Percentiles rank a stretch among this genome's conserved stretches.
Conservation (phyloP, 2,329 filamentous ascomycete species). For the Fusarium lateritium region DNA sequence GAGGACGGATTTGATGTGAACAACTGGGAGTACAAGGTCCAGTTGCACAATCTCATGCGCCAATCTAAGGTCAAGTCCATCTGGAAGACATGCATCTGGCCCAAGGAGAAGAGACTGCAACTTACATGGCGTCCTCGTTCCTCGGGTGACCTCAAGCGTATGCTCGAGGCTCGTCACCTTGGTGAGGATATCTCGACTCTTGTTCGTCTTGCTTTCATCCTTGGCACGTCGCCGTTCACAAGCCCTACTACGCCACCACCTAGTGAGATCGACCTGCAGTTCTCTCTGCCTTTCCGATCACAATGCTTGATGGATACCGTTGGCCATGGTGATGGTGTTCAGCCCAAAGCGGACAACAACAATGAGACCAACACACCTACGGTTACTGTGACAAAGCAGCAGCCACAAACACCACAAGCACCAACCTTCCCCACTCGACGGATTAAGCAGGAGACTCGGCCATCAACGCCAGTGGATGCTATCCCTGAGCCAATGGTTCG, state of each 20-base stretch:
- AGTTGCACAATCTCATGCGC: conserved; percentile 62
- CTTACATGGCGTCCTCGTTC: conserved; percentile 60
- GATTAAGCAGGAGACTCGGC: conserved; percentile 55
- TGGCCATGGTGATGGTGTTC: conserved; percentile 46
- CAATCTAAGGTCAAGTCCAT: conserved; percentile 60
- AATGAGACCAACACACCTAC: conserved; percentile 47
- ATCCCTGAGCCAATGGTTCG: conserved; percentile 52
- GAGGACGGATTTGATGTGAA: conserved; percentile 60
- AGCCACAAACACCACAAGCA: conserved; percentile 52
- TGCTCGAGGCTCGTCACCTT: conserved; percentile 62
- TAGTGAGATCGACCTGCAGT: conserved; percentile 57
- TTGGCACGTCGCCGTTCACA: conserved; percentile 59
- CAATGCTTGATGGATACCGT: conserved; percentile 56
- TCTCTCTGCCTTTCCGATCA: conserved; percentile 56
- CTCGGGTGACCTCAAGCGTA: conserved; percentile 61
- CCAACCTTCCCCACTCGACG: conserved; percentile 52
- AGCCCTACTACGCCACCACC: conserved; percentile 55
- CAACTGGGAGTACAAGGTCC: conserved; percentile 61
- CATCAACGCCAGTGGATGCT: conserved; percentile 54
- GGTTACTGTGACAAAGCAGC: conserved; percentile 48
- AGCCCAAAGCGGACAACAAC: conserved; percentile 48
- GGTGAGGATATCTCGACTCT: conserved; percentile 58
- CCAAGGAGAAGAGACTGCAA: conserved; percentile 59
- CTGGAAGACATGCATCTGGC: conserved; percentile 63
- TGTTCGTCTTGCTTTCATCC: conserved; percentile 61